Base-by-base conservation (phyloP, 2,329 filamentous ascomycete genomes). In the Cladosporium sp. region DNA sequence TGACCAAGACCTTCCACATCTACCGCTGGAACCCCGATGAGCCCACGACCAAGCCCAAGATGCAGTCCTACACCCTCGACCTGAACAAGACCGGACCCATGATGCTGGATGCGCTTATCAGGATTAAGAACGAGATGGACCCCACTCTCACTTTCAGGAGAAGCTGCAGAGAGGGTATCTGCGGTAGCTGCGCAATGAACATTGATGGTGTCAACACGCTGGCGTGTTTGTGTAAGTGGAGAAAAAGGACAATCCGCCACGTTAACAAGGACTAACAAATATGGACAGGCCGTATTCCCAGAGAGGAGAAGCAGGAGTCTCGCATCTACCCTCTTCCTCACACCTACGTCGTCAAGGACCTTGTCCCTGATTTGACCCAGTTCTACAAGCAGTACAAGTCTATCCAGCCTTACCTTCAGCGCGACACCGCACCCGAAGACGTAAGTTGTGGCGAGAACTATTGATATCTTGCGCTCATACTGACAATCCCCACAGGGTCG, bases 361-460 rank as follows among this genome's bases (percentile, higher is more conserved):
- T 99, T 69, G 95, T 99, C 36, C 94, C 95, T 66, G 95, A 99
- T 79, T 84, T 99, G 83, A 99, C 95, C 69, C 91, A 95, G 77
- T 98, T 99, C 84, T 99, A 99, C 88, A 98, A 98, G 87, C 95
- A 99, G 86, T 99, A 99, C 88, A 97, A 97, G 83, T 97, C 93
- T 18, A 97, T 99, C 83, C 96, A 98, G 89, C 95, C 95, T 51
- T 99, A 97, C 80, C 89, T 99, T 63, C 95, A 98, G 84, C 88
- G 93, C 76, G 90, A 93, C 70, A 95, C 92, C 30, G 90, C 91
- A 64, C 83, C 92, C 51, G 87, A 89, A 72, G 91, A 97, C 77
- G 92, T 96, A 86, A 79, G 90, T 85, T 23, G 18, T 21, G 26
- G 39, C 49, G 16, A 23, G 25, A 14, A 10, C 11, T 3, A 26